Percentiles rank a stretch among this genome's conserved stretches.
These are phyloP conservation scores for Macrocybe sp. DNA, from an alignment of 1,284 basidiomycete genomes.

Conservation along the genomic window DNA sequence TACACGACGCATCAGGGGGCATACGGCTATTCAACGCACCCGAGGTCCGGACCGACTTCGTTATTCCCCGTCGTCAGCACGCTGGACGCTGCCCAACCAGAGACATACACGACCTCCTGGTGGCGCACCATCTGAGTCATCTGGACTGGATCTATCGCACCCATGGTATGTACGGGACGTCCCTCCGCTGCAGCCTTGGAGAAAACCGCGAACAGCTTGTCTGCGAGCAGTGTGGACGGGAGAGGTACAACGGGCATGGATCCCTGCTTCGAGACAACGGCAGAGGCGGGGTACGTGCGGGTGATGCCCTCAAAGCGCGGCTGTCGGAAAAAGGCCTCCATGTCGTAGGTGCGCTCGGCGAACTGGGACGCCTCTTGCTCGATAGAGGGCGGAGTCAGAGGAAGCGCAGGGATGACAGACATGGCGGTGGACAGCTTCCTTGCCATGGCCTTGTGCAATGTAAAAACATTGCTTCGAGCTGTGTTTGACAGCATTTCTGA, in stretches of 20 bases:
- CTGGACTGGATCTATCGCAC: conserved; percentile 88
- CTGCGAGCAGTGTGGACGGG: conserved; percentile 72
- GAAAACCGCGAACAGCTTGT: conserved; percentile 76
- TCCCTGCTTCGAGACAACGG: conserved; percentile 86
- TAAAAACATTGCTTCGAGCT: too few relatives aligned
- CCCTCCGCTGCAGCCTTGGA: conserved; percentile 59
- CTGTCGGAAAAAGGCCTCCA: conserved; percentile 70
- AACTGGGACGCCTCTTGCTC: conserved; percentile 67
- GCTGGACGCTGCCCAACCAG: conserved; percentile 90
- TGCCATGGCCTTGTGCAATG: too few relatives aligned
- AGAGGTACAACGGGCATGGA: conserved; percentile 77
- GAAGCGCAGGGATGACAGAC: conserved; percentile 37
- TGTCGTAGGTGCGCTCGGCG: conserved; percentile 54
- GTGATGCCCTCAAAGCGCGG: conserved; percentile 74
- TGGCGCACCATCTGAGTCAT: conserved; percentile 97
- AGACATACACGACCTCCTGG: conserved; percentile 94
- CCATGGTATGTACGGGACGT: conserved; percentile 80
- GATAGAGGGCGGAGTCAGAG: conserved; percentile 58
- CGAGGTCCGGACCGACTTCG: conserved; percentile 97
- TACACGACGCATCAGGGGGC: neutral
- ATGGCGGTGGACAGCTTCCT: conserved; percentile 20
- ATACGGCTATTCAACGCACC: conserved; percentile 43
- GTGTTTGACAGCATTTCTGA: conserved; percentile 11
- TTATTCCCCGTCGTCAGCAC: conserved; percentile 88
- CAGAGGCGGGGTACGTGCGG: conserved; percentile 74